Conservation (phyloP, 441 rosid species). For the Viola pubescens region DNA sequence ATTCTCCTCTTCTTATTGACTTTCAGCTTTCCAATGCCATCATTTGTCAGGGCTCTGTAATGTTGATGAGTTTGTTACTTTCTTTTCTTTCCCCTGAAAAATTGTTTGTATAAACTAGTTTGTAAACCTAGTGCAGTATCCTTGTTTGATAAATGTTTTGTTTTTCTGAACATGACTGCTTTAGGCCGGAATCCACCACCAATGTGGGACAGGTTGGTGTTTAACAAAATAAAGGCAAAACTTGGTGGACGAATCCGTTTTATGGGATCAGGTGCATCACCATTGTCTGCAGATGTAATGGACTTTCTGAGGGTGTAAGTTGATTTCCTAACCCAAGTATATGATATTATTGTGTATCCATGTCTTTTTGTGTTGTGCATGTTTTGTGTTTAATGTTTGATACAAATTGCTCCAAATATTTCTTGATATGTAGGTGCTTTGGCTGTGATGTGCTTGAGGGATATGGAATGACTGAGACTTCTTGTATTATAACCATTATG, state of each 20-base stretch:
- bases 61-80: neutral
- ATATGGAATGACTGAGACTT: conserved; percentile 98
- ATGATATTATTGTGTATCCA: conserved; percentile 1
- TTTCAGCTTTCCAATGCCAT: neutral
- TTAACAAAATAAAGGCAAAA: conserved; percentile 77
- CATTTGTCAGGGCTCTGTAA: neutral
- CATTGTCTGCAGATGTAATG: conserved; percentile 88
- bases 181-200: conserved; percentile 84
- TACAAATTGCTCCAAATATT: neutral
- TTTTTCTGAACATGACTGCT: conserved; percentile 17
- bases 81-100: neutral
- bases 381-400: neutral
- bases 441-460: conserved; percentile 76
- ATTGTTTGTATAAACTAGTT: neutral
- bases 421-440: conserved; percentile 55
- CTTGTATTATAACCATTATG: conserved; percentile 59
- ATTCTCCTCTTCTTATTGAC: neutral
- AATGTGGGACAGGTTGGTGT: conserved; percentile 96
- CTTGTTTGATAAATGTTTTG: neutral
- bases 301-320: conserved; percentile 87
- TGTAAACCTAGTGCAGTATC: conserved; percentile 2
- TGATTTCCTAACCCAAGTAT: conserved; percentile 7
- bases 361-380: neutral
- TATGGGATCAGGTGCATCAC: conserved; percentile 90
- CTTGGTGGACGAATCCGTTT: conserved; percentile 91